A percentile compares a stretch with the other conserved stretches of the same genome.
These are phyloP conservation scores for Parietaria judaica DNA, from an alignment of 306 rosid genomes.

Conservation along the genomic window DNA sequence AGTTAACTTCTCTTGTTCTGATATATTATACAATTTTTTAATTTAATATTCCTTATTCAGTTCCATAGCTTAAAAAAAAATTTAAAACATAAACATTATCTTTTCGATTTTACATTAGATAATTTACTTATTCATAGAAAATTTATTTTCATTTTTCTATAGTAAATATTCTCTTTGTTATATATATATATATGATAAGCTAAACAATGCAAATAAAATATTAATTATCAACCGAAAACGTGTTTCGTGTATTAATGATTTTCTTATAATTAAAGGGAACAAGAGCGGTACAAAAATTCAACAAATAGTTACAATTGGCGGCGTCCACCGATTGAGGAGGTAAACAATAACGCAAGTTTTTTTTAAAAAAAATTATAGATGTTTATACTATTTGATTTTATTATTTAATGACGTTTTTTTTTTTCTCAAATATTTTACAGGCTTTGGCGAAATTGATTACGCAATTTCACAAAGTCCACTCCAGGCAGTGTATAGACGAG, in stretches of 20 bases:
- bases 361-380: background rate
- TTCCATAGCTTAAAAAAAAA: too few relatives aligned
- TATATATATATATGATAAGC: background rate
- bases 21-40: too few relatives aligned
- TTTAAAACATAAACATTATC: too few relatives aligned
- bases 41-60: too few relatives aligned
- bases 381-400: conserved; percentile 1
- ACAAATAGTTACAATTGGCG: conserved; percentile 48
- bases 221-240: background rate
- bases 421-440: conserved; percentile 23
- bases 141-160: too few relatives aligned
- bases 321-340: conserved; percentile 92
- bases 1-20: too few relatives aligned
- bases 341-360: conserved; percentile 29
- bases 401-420: conserved; percentile 3
- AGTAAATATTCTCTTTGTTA: too few relatives aligned
- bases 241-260: conserved; percentile 11
- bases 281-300: conserved; percentile 70
- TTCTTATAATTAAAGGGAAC: conserved; percentile 51
- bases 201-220: background rate
- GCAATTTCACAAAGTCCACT: conserved; percentile 62
- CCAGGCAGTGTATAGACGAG: conserved; percentile 89
- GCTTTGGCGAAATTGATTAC: conserved; percentile 65
- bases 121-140: too few relatives aligned
- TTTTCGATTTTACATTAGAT: too few relatives aligned